Percentiles rank a stretch among this genome's conserved stretches.
Evolutionary conservation across 176 grass and related monocot species (phyloP).

Genomic region (Elaeis guineensis): DNA sequence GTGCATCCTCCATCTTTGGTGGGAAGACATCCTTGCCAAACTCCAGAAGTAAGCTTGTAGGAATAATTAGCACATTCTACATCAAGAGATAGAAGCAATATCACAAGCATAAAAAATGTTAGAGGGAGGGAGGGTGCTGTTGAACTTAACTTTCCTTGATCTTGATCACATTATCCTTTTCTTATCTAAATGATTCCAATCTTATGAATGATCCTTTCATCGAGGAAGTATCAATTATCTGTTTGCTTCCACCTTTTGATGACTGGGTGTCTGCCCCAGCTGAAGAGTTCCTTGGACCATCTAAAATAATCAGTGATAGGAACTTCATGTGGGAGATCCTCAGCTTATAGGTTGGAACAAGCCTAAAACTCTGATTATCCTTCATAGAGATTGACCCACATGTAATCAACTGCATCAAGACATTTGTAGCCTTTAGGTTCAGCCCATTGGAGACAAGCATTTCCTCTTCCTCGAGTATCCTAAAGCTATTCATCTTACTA

Average conservation of each 20-base stretch:
- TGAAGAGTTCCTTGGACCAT: slow-evolving; percentile 60
- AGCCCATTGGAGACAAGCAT: slow-evolving; percentile 29
- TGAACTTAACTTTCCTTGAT: too few relatives aligned
- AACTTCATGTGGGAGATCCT: slow-evolving; percentile 69
- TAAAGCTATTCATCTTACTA: slow-evolving; percentile 52
- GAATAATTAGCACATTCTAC: not conserved
- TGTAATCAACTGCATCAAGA: slow-evolving; percentile 88
- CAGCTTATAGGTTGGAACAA: slow-evolving; percentile 69
- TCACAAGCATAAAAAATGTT: slow-evolving; percentile 18
- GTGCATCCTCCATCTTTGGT: too few relatives aligned
- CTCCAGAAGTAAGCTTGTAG: slow-evolving; percentile 74
- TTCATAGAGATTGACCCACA: slow-evolving; percentile 81
- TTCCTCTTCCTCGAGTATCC: slow-evolving; percentile 54
- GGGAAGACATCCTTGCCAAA: slow-evolving; percentile 23
- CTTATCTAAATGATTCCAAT: too few relatives aligned
- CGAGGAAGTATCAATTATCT: slow-evolving; percentile 38
- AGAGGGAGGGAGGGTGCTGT: too few relatives aligned
- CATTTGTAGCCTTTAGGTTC: slow-evolving; percentile 72
- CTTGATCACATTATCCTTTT: too few relatives aligned
- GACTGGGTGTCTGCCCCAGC: slow-evolving; percentile 24
- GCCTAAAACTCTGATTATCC: slow-evolving; percentile 64
- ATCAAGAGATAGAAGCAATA: slow-evolving; percentile 29
- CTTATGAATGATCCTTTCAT: too few relatives aligned
- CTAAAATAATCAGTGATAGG: slow-evolving; percentile 45
- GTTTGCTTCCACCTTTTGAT: slow-evolving; percentile 34